Base-by-base conservation (phyloP, 495 filamentous ascomycete genomes). In the Aspergillus kassunensis region DNA sequence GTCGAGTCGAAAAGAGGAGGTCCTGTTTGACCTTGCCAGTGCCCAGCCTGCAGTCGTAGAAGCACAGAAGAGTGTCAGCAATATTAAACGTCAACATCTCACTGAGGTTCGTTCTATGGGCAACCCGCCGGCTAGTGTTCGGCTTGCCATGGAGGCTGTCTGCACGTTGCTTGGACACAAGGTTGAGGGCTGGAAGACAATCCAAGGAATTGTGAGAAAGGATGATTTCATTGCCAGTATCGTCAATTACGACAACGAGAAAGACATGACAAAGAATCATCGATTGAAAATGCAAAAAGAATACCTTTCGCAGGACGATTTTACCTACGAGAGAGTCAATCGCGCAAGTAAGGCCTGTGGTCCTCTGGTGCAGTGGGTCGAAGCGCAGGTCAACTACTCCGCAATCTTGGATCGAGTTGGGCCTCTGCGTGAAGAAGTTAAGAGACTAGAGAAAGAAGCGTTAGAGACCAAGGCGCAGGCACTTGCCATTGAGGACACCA, bases 141-240 rank as follows among this genome's bases (percentile, higher is more conserved):
- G 89, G 53, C 85, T 97, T 59, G 90, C 92, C 6, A 76, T 99
- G 55, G 95, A 97, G 67, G 87, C 93, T 9, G 93, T 99, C 15
- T 97, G 93, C 74, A 92, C 89, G 2, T 70, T 97, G 31, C 80
- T 99, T 40, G 92, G 92, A 12, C 91, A 97, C 69, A 95, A 87
- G 70, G 84, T 89, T 51, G 83, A 82, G 51, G 87, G 84, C 60
- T 99, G 93, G 93, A 92, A 89, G 71, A 83, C 81, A 33, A 91
- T 97, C 43, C 87, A 91, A 67, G 86, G 78, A 36, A 85, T 97
- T 52, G 81, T 97, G 24, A 86, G 93, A 51, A 80, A 82, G 23
- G 93, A 97, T 64, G 91, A 96, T 58, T 99, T 99, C 72, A 97
- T 99, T 73, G 89, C 90, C 21, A 96, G 89, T 70, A 97, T 99